These are phyloP conservation scores for Plasmodium cynomolgi DNA, from an alignment of 169 alveolate species.

Conservation along the genomic window DNA sequence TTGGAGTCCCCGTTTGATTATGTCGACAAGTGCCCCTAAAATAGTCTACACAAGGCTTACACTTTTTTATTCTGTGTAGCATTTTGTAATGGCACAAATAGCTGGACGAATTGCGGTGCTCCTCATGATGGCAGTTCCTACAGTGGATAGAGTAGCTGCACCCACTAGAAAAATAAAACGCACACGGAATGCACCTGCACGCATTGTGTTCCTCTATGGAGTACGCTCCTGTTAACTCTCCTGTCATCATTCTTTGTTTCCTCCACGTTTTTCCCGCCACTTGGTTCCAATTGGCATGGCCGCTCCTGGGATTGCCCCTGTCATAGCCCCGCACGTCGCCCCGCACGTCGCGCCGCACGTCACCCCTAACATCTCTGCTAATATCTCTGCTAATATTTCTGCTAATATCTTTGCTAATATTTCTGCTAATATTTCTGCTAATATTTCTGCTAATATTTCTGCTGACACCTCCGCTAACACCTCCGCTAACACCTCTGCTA, in stretches of 20 bases:
- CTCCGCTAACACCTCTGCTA: background rate
- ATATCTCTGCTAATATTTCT: too few species aligned
- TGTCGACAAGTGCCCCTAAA: constrained; percentile 2
- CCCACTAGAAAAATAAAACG: background rate
- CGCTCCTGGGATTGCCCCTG: background rate
- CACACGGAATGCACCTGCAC: background rate
- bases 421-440: too few species aligned
- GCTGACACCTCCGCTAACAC: too few species aligned
- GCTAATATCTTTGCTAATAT: too few species aligned
- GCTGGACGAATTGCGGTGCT: background rate
- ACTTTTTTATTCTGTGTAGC: background rate
- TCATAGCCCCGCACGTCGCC: background rate
- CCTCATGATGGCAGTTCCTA: constrained; percentile 15
- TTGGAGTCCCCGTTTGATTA: background rate
- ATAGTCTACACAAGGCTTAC: background rate
- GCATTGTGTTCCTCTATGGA: background rate
- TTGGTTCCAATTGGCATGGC: background rate
- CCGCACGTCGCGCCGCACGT: background rate
- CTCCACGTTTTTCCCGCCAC: background rate
- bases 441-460: too few species aligned
- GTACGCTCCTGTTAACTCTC: background rate
- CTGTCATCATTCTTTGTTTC: background rate
- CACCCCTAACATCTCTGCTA: background rate
- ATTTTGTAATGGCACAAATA: background rate
- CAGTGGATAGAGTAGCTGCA: constrained; percentile 10